Conservation (phyloP, 177 flowering plant species). For the Tripterygium wilfordii region DNA sequence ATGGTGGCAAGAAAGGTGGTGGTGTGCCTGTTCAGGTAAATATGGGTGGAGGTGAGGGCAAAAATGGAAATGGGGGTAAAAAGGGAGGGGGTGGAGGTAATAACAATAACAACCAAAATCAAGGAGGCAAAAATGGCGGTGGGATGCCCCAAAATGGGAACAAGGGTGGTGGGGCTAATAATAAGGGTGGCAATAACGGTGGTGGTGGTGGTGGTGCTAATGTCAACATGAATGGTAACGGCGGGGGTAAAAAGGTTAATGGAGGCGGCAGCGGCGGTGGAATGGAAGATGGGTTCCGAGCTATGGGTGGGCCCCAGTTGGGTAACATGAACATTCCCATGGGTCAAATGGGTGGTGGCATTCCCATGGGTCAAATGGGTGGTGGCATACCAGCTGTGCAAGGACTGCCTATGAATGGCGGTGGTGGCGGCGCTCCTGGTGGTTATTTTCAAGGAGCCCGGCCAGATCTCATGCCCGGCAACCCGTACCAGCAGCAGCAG, state of each 20-base stretch:
- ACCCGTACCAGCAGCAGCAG: constrained; percentile 54
- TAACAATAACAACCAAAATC: too few species aligned
- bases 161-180: constrained; percentile 23
- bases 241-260: constrained; percentile 9
- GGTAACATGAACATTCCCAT: constrained; percentile 15
- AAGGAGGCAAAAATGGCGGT: too few species aligned
- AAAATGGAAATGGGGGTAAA: constrained; percentile 30
- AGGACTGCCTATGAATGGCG: constrained; percentile 52
- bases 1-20: too few species aligned
- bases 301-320: constrained; percentile 12
- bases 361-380: constrained; percentile 27
- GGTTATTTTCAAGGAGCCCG: constrained; percentile 53
- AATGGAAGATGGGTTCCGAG: constrained; percentile 16
- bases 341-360: constrained; percentile 27
- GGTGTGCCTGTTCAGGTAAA: constrained; percentile 28
- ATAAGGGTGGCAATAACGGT: constrained; percentile 12
- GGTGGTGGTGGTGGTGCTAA: constrained; percentile 4
- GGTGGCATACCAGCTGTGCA: constrained; percentile 55
- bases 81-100: too few species aligned
- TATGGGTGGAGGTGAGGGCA: constrained; percentile 30
- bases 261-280: constrained; percentile 28
- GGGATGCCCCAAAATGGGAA: constrained; percentile 12
- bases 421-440: constrained; percentile 30
- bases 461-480: constrained; percentile 43
- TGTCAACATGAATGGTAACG: constrained; percentile 1